Conservation (phyloP, 495 filamentous ascomycete species). For the Tuber microsphaerosporum region DNA sequence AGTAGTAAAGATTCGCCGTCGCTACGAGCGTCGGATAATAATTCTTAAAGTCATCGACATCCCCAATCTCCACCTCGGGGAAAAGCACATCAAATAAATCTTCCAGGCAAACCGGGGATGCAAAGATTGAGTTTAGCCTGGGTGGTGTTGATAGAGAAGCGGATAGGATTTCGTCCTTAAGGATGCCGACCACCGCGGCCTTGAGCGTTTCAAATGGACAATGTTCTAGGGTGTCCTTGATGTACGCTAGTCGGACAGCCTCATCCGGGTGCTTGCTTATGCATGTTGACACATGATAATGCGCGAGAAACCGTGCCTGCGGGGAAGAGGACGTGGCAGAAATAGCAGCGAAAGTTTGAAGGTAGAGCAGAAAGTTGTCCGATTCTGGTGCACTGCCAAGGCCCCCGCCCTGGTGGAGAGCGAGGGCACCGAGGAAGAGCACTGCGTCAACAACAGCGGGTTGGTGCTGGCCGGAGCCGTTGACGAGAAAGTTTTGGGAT, state of each 20-base stretch:
- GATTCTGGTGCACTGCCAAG: slow-evolving; percentile 43
- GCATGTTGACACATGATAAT: slow-evolving; percentile 62
- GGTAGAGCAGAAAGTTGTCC: slow-evolving; percentile 50
- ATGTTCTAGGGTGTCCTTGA: slow-evolving; percentile 73
- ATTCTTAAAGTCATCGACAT: slow-evolving; percentile 44
- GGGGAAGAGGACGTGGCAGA: slow-evolving; percentile 63
- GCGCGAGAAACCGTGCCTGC: slow-evolving; percentile 63
- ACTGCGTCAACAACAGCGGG: slow-evolving; percentile 38
- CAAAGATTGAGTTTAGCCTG: slow-evolving; percentile 32
- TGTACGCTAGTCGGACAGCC: slow-evolving; percentile 62
- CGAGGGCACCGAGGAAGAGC: slow-evolving; percentile 34
- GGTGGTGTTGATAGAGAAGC: slow-evolving; percentile 30
- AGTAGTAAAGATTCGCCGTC: slow-evolving; percentile 50
- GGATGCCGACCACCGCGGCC: slow-evolving; percentile 74
- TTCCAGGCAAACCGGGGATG: slow-evolving; percentile 29
- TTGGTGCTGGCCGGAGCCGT: slow-evolving; percentile 44
- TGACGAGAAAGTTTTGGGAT: slow-evolving; percentile 53
- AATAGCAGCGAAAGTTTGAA: slow-evolving; percentile 57
- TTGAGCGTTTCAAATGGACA: slow-evolving; percentile 70
- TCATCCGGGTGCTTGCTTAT: slow-evolving; percentile 71
- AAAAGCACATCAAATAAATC: slow-evolving; percentile 34
- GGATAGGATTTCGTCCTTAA: slow-evolving; percentile 66
- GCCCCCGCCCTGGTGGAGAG: slow-evolving; percentile 26
- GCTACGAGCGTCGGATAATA: slow-evolving; percentile 49
- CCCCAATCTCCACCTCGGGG: slow-evolving; percentile 40